A percentile compares a stretch with the other conserved stretches of the same genome.
These are phyloP conservation scores for Huntiella abstrusa DNA, from an alignment of 2,329 filamentous ascomycete species.

Conservation along the genomic window DNA sequence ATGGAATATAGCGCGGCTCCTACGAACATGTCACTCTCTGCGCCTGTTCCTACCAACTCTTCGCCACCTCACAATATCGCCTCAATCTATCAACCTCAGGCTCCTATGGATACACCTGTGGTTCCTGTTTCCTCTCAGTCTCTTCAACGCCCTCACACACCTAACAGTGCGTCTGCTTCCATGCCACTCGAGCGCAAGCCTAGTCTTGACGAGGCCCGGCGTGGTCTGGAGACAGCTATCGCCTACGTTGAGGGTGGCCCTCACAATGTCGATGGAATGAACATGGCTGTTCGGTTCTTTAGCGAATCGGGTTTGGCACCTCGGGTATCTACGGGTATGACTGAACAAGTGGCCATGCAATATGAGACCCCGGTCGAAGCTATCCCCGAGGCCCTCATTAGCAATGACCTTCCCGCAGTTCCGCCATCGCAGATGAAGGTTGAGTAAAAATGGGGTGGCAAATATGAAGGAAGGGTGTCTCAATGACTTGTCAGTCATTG, in stretches of 20 bases:
- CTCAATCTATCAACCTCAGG: slow-evolving; percentile 13
- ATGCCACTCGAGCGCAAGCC: background rate
- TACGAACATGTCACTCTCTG: background rate
- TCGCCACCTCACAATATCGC: slow-evolving; percentile 14
- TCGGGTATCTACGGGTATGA: too few relatives aligned
- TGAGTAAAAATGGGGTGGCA: too few relatives aligned
- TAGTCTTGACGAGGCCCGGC: slow-evolving; percentile 11
- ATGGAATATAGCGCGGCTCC: slow-evolving; percentile 31
- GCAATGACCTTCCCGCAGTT: too few relatives aligned
- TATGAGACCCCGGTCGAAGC: too few relatives aligned
- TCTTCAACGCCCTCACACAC: slow-evolving; percentile 9
- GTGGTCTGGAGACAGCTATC: slow-evolving; percentile 10
- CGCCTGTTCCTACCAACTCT: background rate
- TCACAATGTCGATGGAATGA: slow-evolving; percentile 8
- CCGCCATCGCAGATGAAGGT: too few relatives aligned
- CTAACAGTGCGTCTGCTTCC: background rate
- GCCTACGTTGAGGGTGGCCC: slow-evolving; percentile 10
- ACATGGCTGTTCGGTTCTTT: slow-evolving; percentile 12
- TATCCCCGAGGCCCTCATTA: too few relatives aligned
- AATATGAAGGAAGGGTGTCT: too few relatives aligned
- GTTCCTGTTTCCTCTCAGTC: slow-evolving; percentile 12
- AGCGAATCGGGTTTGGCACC: slow-evolving; percentile 2
- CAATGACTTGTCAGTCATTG: too few relatives aligned
- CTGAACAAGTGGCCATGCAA: too few relatives aligned
- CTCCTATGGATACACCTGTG: background rate